These are phyloP conservation scores for Solanum sejunctum DNA, from an alignment of 257 asterid species.

Conservation along the genomic window DNA sequence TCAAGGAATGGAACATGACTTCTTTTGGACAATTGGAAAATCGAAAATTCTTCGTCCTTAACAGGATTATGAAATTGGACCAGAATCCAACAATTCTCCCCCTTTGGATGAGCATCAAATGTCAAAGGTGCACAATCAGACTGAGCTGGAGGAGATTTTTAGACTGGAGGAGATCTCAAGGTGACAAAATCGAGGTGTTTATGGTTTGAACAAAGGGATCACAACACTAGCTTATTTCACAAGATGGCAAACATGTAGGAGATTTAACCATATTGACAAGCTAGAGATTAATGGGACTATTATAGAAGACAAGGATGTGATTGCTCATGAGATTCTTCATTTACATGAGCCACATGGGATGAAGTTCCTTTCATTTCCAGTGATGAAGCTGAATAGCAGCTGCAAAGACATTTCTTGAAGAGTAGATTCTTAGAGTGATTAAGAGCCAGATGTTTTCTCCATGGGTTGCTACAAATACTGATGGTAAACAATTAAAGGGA, in stretches of 20 bases:
- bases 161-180: neutral
- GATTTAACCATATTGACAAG: neutral
- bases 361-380: neutral
- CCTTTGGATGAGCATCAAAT: neutral
- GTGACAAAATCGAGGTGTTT: neutral
- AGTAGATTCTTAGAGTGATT: neutral
- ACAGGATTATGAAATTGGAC: neutral
- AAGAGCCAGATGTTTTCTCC: neutral
- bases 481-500: neutral
- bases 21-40: neutral
- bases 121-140: neutral
- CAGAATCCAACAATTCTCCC: neutral
- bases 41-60: neutral
- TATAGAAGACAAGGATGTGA: neutral
- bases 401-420: neutral
- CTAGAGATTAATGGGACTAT: neutral
- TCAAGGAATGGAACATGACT: neutral
- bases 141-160: neutral
- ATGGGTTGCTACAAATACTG: neutral
- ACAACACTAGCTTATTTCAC: neutral
- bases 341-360: neutral
- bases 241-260: neutral
- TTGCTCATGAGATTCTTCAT: neutral
- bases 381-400: too few relatives aligned
- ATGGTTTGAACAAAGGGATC: neutral